phyloP scores from a whole-genome alignment of 768 basidiomycete species.

The Podaxis carcinomalis region DNA sequence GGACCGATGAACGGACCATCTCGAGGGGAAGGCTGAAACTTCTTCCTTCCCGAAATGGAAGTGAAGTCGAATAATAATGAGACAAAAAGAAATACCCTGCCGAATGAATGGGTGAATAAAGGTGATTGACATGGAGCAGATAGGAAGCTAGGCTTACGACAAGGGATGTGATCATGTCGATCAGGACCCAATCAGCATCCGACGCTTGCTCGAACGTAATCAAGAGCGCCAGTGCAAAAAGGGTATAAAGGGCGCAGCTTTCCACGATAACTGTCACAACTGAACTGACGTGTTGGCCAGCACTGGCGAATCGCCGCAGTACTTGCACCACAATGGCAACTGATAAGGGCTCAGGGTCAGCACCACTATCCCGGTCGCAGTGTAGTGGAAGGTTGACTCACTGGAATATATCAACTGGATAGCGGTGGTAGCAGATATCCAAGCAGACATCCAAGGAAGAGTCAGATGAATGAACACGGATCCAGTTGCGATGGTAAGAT shows the following conservation, averaged over 20 bases:
- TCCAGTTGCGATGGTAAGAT: constrained; percentile 1
- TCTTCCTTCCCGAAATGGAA: not conserved
- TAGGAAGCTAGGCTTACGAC: not conserved
- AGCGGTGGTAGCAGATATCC: not conserved
- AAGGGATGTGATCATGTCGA: constrained; percentile 6
- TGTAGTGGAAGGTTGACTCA: not conserved
- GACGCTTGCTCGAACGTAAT: constrained; percentile 3
- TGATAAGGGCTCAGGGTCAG: not conserved
- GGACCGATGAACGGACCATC: not conserved
- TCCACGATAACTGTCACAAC: constrained; percentile 2
- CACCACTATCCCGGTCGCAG: not conserved
- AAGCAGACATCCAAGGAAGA: not conserved
- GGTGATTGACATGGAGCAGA: not conserved
- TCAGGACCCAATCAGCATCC: constrained; percentile 6
- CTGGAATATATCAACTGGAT: constrained; percentile 6
- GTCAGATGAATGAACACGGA: constrained; percentile 2
- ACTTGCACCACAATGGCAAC: not conserved
- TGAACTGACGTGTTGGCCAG: not conserved
- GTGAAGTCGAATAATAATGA: constrained; percentile 3
- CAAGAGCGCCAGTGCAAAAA: constrained; percentile 1
- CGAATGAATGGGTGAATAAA: not conserved
- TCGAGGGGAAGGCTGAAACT: not conserved
- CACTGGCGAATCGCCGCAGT: not conserved
- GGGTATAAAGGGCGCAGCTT: constrained; percentile 7
- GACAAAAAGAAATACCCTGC: constrained; percentile 5